Conservation (phyloP, 768 basidiomycete genomes). For the Boletus vermiculosoides region DNA sequence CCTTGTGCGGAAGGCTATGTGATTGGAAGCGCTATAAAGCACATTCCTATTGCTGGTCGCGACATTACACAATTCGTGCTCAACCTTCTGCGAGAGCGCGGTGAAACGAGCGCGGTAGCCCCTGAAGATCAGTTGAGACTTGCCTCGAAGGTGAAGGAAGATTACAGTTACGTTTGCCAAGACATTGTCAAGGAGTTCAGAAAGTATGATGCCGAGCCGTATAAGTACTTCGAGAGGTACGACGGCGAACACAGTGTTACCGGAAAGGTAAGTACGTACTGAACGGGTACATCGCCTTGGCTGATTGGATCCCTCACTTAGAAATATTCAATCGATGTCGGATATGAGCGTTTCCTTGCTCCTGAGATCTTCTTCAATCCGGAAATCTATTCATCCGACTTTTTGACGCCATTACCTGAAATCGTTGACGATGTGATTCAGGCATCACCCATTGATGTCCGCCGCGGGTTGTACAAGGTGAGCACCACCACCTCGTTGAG, state of each 20-base stretch:
- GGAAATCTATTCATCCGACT: constrained; percentile 96
- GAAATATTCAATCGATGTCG: constrained; percentile 95
- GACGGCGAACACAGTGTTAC: constrained; percentile 94
- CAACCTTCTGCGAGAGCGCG: constrained; percentile 92
- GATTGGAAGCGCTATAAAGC: constrained; percentile 97
- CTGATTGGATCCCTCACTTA: constrained; percentile 31
- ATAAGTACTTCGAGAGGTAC: constrained; percentile 91
- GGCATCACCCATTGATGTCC: constrained; percentile 93
- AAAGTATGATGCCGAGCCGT: constrained; percentile 96
- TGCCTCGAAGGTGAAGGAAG: constrained; percentile 95
- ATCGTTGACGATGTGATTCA: constrained; percentile 97
- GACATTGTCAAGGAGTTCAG: constrained; percentile 99
- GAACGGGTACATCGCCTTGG: background rate
- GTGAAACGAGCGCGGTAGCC: constrained; percentile 86
- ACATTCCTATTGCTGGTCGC: constrained; percentile 97
- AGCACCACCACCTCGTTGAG: background rate
- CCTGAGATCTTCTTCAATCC: constrained; percentile 99
- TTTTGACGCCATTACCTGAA: constrained; percentile 92
- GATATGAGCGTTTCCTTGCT: constrained; percentile 98
- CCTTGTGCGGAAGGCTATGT: constrained; percentile 97
- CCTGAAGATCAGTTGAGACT: constrained; percentile 93
- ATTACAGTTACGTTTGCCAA: constrained; percentile 97
- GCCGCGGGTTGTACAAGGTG: constrained; percentile 94
- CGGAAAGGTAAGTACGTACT: constrained; percentile 60
- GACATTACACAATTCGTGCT: constrained; percentile 97